Percentiles rank a stretch among this genome's conserved stretches.
These are phyloP conservation scores for Podospora pseudocomata DNA, from an alignment of 495 filamentous ascomycete species.

Conservation along the genomic window DNA sequence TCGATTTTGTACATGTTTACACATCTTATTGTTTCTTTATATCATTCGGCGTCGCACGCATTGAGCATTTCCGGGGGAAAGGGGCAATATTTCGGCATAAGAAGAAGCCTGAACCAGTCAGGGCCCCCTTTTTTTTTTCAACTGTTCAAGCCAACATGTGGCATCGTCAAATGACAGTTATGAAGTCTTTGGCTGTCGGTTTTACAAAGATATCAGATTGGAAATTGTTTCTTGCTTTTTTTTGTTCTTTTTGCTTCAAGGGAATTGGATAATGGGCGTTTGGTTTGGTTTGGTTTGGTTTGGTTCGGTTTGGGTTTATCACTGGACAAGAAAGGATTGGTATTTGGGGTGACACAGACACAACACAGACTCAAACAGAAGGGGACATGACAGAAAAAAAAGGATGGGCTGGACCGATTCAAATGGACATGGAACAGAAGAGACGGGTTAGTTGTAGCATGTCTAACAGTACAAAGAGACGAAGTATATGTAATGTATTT, in stretches of 20 bases:
- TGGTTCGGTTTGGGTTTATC: too few species aligned
- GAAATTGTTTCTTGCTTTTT: too few species aligned
- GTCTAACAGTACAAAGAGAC: background rate
- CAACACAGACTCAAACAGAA: background rate
- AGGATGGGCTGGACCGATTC: constrained; percentile 9
- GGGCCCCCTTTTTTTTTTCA: background rate
- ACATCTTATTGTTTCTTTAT: constrained; percentile 11
- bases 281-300: too few species aligned
- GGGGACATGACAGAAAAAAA: background rate
- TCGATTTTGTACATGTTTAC: background rate
- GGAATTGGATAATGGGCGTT: too few species aligned
- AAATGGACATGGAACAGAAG: background rate
- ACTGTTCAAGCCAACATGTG: background rate
- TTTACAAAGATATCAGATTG: background rate
- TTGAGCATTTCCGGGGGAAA: background rate
- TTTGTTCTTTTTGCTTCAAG: too few species aligned
- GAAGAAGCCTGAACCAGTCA: background rate
- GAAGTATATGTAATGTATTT: background rate
- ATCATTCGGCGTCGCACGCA: background rate
- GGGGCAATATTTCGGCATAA: background rate
- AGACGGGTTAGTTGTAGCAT: background rate
- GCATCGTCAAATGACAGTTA: background rate
- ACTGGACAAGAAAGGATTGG: too few species aligned
- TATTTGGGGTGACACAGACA: too few species aligned
- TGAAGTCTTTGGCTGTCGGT: background rate